Base-by-base conservation (phyloP, 495 filamentous ascomycete genomes). In the Bombardia bombarda region DNA sequence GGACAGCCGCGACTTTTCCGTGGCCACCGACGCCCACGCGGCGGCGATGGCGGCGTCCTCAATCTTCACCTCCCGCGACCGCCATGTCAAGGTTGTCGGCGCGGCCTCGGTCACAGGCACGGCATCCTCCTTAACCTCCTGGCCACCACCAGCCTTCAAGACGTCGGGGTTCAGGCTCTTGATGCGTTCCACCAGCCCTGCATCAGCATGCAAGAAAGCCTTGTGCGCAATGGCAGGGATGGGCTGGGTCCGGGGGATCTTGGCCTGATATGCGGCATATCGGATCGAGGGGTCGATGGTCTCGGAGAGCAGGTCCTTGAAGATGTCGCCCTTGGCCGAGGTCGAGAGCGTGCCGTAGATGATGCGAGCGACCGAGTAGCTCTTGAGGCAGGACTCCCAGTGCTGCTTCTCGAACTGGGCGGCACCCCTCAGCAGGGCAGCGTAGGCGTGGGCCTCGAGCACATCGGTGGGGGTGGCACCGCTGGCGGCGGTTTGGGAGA, bases 241-340 rank as follows among this genome's bases (percentile, higher is more conserved):
- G 9, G 88, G 82, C 43, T 86, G 77, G 7, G 85, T 93, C 16
- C 92, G 78, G 0, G 90, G 83, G 7, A 93, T 70, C 56, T 88
- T 86, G 60, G 83, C 67, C 57, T 95, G 86, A 63, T 97, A 97
- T 4, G 93, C 90, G 3, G 87, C 88, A 63, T 90, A 97, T 38
- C 90, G 81, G 49, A 97, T 84, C 43, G 89, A 95, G 6, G 90
- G 90, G 54, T 99, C 93, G 36, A 95, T 80, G 19, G 83, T 94
- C 45, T 81, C 80, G 10, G 84, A 79, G 25, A 97, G 66, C 14
- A 95, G 72, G 32, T 99, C 92, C 40, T 82, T 82, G 64, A 86
- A 93, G 33, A 86, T 66, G 53, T 95, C 92, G 14, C 67, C 68
- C 52, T 81, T 82, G 12, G 76, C 73, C 16, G 62, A 51, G 0